Base-by-base conservation (phyloP, 73 alveolate species). In the Stentor coeruleus region DNA sequence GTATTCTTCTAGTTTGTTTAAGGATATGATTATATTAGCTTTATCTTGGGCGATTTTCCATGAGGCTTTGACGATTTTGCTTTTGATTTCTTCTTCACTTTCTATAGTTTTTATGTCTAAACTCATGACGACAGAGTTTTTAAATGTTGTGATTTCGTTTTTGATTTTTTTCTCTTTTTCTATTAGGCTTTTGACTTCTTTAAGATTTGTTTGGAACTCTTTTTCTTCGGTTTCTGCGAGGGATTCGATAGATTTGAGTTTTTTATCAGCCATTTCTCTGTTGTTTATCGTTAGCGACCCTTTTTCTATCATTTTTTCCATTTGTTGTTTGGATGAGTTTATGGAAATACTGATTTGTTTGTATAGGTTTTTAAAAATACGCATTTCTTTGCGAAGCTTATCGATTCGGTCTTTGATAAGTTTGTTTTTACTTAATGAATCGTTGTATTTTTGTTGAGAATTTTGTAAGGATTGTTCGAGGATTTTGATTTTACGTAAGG, bases 31-130 rank as follows among this genome's bases (percentile, higher is more conserved):
- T 0, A 66, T 66, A 11, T 20, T 31, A 20, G 79, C 79, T 40
- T 66, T 66, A 33, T 66, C 79, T 66, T 66, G n/a, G 11, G 79
- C 79, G 37, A 66, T 66, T 66, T 66, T 66, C 79, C 79, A 66
- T 1, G 79, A 66, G n/a, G 33, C n/a, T 66, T 33, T 66, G 20
- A 31, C 37, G 39, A 66, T 2, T 66, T 66, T 66, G 20, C 33
- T 66, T 1, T 11, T 66, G n/a, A 66, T 11, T 20, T 66, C 79
- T 66, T 66, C 40, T 2, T 66, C 79, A 11, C 15, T 20, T 40
- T 66, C 79, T 26, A 31, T 26, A 20, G n/a, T 31, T 66, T 2
- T 66, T 1, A 20, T 66, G n/a, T 66, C 79, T 40, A 26, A 0
- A 26, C 37, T 31, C 0, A 31, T 40, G 33, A 14, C 33, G n/a